Percentiles rank a stretch among this genome's conserved stretches.
Evolutionary conservation across 2,329 filamentous ascomycete species (phyloP).

Genomic region (Plenodomus lindquistii): DNA sequence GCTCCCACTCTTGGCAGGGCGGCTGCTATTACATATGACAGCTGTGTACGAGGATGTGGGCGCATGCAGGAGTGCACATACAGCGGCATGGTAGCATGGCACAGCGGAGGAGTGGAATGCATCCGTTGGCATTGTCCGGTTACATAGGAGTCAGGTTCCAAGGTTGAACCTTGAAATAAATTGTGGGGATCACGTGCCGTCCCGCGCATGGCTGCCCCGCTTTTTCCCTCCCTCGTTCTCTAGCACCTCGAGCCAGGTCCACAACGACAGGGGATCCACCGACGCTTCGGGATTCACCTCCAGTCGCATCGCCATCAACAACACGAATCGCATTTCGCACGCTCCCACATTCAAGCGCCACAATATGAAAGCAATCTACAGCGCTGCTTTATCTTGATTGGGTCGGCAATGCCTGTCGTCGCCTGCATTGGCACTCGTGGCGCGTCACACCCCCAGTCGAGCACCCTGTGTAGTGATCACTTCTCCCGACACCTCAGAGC

Average conservation of each 20-base stretch:
- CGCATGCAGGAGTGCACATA: not conserved
- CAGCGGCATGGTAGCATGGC: not conserved
- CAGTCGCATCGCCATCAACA: not conserved
- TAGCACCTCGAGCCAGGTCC: not conserved
- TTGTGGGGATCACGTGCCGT: not conserved
- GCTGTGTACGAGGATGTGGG: not conserved
- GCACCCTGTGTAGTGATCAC: no score
- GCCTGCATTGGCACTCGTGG: slow-evolving; percentile 4
- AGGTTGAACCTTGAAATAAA: no score
- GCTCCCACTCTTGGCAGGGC: not conserved
- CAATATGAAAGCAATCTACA: slow-evolving; percentile 15
- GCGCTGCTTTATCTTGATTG: slow-evolving; percentile 1
- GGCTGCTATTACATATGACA: not conserved
- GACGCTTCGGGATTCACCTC: slow-evolving; percentile 4
- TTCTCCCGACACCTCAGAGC: not conserved
- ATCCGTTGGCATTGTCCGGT: not conserved
- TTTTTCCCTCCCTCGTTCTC: not conserved
- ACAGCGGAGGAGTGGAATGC: not conserved
- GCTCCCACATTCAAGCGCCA: slow-evolving; percentile 11
- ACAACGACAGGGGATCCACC: slow-evolving; percentile 1
- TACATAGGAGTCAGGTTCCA: not conserved
- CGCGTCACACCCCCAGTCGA: not conserved
- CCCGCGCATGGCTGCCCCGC: not conserved
- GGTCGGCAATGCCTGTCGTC: slow-evolving; percentile 1
- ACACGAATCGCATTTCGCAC: slow-evolving; percentile 9